Evolutionary conservation across 2,329 filamentous ascomycete species (phyloP).

Genomic region (Incumbomyces delicatus): DNA sequence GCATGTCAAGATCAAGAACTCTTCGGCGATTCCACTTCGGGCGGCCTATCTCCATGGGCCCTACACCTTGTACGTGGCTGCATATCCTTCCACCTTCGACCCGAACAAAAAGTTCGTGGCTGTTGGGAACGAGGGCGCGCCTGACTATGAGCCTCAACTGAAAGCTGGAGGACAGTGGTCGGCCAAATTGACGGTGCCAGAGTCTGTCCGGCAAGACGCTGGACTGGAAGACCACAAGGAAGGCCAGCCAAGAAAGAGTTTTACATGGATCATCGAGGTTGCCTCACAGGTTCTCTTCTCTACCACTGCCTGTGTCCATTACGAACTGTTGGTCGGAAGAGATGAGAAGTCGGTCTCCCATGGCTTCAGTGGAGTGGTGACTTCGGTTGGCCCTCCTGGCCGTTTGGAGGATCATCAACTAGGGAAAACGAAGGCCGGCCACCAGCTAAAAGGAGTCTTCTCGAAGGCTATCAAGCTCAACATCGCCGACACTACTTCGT

Average conservation of each 20-base stretch:
- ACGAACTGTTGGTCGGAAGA: constrained; percentile 74
- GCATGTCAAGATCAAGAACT: constrained; percentile 83
- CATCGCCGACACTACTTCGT: constrained; percentile 75
- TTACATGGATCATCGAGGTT: constrained; percentile 85
- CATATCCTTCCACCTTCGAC: constrained; percentile 74
- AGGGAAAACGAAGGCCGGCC: constrained; percentile 39
- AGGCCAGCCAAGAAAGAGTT: constrained; percentile 40
- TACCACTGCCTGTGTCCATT: constrained; percentile 73
- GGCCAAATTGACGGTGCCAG: constrained; percentile 68
- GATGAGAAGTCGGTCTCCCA: constrained; percentile 74
- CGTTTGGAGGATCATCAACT: constrained; percentile 68
- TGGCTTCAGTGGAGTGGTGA: constrained; percentile 48
- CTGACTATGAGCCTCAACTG: constrained; percentile 90
- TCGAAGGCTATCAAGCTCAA: constrained; percentile 68
- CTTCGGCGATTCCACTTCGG: constrained; percentile 76
- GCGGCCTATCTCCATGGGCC: constrained; percentile 95
- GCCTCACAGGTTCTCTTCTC: constrained; percentile 92
- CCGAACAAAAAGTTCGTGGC: constrained; percentile 69
- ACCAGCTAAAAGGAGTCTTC: constrained; percentile 66
- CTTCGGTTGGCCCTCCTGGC: constrained; percentile 48
- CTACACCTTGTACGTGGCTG: constrained; percentile 74
- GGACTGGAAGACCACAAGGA: constrained; percentile 32
- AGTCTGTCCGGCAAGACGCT: constrained; percentile 60
- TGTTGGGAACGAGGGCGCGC: constrained; percentile 61
- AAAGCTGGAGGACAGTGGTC: constrained; percentile 87